Evolutionary conservation across 1,284 basidiomycete species (phyloP).

Genomic region (Mycocalia duriaeana): DNA sequence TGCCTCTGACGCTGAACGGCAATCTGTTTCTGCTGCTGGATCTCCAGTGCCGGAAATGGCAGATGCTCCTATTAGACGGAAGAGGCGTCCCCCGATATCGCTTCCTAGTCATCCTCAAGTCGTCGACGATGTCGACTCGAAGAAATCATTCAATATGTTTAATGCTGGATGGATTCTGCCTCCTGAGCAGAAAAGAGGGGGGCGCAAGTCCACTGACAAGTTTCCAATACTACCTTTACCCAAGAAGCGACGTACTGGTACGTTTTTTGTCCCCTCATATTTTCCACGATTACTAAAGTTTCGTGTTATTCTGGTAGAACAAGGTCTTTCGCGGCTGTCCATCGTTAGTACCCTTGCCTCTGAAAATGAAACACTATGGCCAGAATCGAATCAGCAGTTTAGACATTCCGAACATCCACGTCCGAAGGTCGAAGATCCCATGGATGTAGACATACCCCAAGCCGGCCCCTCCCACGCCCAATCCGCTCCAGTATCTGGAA

Average conservation of each 20-base stretch:
- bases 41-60: slow-evolving; percentile 8
- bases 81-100: slow-evolving; percentile 21
- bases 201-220: slow-evolving; percentile 41
- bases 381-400: not conserved
- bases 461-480: not conserved
- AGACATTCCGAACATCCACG: not conserved
- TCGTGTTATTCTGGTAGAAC: slow-evolving; percentile 33
- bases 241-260: slow-evolving; percentile 53
- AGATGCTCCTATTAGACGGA: slow-evolving; percentile 6
- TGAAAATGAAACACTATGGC: slow-evolving; percentile 8
- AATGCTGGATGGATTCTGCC: slow-evolving; percentile 89
- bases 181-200: slow-evolving; percentile 58
- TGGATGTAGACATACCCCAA: not conserved
- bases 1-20: slow-evolving; percentile 37
- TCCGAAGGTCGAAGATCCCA: not conserved
- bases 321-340: slow-evolving; percentile 43
- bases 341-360: slow-evolving; percentile 38
- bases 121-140: slow-evolving; percentile 67
- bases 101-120: slow-evolving; percentile 38
- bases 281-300: slow-evolving; percentile 4
- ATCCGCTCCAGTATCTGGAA: not conserved
- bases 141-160: slow-evolving; percentile 79
- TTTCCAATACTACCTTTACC: slow-evolving; percentile 37
- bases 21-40: slow-evolving; percentile 15
- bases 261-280: slow-evolving; percentile 13